A percentile compares a stretch with the other conserved stretches of the same genome.
These are phyloP conservation scores for Schwanniomyces occidentalis DNA, from an alignment of 805 yeast species.

Conservation along the genomic window DNA sequence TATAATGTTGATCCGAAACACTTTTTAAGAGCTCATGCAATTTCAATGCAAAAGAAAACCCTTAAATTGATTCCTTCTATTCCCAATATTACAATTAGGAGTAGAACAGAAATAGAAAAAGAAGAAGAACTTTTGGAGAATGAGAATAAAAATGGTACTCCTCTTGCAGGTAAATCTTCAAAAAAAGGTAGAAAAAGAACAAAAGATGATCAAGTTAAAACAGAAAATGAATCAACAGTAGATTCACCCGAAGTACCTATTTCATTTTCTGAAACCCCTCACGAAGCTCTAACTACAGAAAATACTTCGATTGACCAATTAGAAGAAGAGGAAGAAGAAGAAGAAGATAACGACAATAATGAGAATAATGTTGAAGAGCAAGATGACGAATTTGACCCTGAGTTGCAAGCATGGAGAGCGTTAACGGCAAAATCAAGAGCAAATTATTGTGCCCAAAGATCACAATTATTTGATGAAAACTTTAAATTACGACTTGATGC, in stretches of 20 bases:
- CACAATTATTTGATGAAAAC: constrained; percentile 60
- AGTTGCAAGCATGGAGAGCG: constrained; percentile 81
- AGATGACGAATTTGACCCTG: constrained; percentile 72
- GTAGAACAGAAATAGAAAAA: constrained; percentile 67
- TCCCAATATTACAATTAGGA: constrained; percentile 83
- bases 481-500: constrained; percentile 62
- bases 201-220: constrained; percentile 33
- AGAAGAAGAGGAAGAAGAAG: constrained; percentile 46
- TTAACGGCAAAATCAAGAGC: constrained; percentile 78
- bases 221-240: constrained; percentile 21
- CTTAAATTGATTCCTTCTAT: constrained; percentile 73
- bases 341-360: constrained; percentile 40
- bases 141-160: constrained; percentile 22
- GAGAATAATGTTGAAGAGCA: constrained; percentile 44
- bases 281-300: constrained; percentile 17
- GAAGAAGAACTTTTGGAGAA: constrained; percentile 48
- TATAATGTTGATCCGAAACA: constrained; percentile 95
- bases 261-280: constrained; percentile 12
- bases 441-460: constrained; percentile 67
- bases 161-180: constrained; percentile 36
- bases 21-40: constrained; percentile 85
- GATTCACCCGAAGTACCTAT: constrained; percentile 17
- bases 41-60: constrained; percentile 94
- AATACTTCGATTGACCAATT: constrained; percentile 22
- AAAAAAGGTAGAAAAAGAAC: constrained; percentile 44